A percentile compares a stretch with the other conserved stretches of the same genome.
Conservation (phyloP, 441 rosid species). For the Pelargonium citronellum region DNA sequence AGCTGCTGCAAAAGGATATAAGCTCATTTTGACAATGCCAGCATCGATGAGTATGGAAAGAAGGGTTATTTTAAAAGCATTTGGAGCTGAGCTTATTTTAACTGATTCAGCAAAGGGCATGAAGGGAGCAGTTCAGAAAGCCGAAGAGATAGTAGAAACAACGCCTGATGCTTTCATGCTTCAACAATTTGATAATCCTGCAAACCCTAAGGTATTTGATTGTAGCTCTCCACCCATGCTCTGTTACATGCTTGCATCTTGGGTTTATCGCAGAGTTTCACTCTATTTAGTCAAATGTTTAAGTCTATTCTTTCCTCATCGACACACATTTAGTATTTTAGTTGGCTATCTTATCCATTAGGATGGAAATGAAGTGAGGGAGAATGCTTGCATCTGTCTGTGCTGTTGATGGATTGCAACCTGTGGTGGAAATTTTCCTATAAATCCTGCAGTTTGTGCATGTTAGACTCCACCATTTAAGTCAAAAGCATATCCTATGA, state of each 20-base stretch:
- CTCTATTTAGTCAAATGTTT: conserved; percentile 8
- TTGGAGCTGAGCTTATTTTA: conserved; percentile 88
- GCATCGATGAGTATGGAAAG: conserved; percentile 97
- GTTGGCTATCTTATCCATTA: neutral
- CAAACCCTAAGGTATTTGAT: conserved; percentile 77
- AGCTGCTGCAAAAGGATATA: conserved; percentile 89
- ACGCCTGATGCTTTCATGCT: conserved; percentile 79
- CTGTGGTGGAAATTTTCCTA: too few species aligned
- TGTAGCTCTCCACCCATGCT: conserved; percentile 4
- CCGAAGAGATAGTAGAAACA: conserved; percentile 78
- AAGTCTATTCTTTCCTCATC: neutral
- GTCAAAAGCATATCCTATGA: too few species aligned
- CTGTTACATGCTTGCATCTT: neutral
- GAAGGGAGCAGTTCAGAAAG: conserved; percentile 88
- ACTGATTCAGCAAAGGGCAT: conserved; percentile 91
- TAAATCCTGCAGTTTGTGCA: too few species aligned
- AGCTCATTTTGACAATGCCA: conserved; percentile 86
- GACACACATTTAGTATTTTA: neutral
- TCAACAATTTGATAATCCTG: conserved; percentile 95
- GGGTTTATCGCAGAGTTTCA: neutral
- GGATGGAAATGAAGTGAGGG: neutral
- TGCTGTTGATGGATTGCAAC: neutral
- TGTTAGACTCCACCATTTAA: too few species aligned
- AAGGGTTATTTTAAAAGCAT: conserved; percentile 82
- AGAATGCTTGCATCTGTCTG: neutral